phyloP scores from a whole-genome alignment of 2,329 filamentous ascomycete species.

The Furcasterigmium sp. region DNA sequence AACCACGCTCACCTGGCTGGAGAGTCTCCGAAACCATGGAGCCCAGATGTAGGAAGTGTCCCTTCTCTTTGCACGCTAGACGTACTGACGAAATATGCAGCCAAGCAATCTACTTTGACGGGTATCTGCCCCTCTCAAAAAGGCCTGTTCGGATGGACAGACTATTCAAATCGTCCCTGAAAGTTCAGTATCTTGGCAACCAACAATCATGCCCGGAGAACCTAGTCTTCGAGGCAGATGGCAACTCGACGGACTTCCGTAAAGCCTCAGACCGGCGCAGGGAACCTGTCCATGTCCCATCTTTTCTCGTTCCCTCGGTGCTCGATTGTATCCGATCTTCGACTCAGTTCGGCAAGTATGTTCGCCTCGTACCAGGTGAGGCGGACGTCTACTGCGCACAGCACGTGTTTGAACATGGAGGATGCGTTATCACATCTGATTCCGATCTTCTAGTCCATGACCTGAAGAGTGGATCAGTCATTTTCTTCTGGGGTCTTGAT shows the following conservation, averaged over 20 bases:
- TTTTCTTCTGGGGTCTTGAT: slow-evolving; percentile 45
- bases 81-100: slow-evolving; percentile 28
- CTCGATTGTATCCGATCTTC: slow-evolving; percentile 61
- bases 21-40: slow-evolving; percentile 47
- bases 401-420: slow-evolving; percentile 48
- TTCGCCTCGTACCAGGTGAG: slow-evolving; percentile 70
- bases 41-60: slow-evolving; percentile 53
- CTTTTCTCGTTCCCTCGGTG: slow-evolving; percentile 72
- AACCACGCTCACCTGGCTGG: slow-evolving; percentile 57
- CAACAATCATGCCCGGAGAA: slow-evolving; percentile 17
- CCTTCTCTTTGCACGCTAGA: slow-evolving; percentile 4
- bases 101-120: slow-evolving; percentile 78
- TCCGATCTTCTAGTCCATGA: slow-evolving; percentile 79
- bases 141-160: slow-evolving; percentile 55
- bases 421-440: slow-evolving; percentile 71
- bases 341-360: slow-evolving; percentile 32
- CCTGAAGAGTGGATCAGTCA: slow-evolving; percentile 59
- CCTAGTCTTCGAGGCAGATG: slow-evolving; percentile 9
- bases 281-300: slow-evolving; percentile 40
- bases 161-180: slow-evolving; percentile 50
- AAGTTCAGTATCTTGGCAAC: slow-evolving; percentile 42
- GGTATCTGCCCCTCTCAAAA: slow-evolving; percentile 67
- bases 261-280: slow-evolving; percentile 11
- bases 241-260: slow-evolving; percentile 17
- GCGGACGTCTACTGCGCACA: slow-evolving; percentile 77